phyloP scores from a whole-genome alignment of 2,329 filamentous ascomycete genomes.

The Cladosporium velox region DNA sequence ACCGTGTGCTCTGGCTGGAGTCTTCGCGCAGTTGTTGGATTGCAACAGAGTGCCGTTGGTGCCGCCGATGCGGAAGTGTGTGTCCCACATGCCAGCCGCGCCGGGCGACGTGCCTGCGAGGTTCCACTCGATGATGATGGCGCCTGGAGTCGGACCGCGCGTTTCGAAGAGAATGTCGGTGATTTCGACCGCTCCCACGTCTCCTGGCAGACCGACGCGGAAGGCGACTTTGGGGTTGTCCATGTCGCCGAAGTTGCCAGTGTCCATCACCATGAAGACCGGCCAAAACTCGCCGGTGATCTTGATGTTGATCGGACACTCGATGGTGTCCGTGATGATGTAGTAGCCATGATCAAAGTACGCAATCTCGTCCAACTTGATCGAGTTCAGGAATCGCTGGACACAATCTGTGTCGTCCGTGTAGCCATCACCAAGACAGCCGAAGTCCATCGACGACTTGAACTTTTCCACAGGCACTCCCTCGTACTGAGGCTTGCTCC shows the following conservation, averaged over 20 bases:
- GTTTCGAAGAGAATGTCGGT: slow-evolving; percentile 85
- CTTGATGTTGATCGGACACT: slow-evolving; percentile 63
- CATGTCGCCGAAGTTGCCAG: slow-evolving; percentile 70
- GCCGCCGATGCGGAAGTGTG: slow-evolving; percentile 75
- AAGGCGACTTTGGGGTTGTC: slow-evolving; percentile 80
- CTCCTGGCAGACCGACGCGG: slow-evolving; percentile 76
- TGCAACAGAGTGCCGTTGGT: slow-evolving; percentile 62
- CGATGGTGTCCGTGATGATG: slow-evolving; percentile 61
- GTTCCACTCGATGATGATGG: slow-evolving; percentile 92
- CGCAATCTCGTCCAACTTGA: slow-evolving; percentile 59
- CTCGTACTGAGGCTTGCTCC: slow-evolving; percentile 86
- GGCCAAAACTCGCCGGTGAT: slow-evolving; percentile 93
- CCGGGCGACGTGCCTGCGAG: slow-evolving; percentile 67
- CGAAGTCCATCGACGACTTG: slow-evolving; percentile 59
- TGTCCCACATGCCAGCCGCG: slow-evolving; percentile 82
- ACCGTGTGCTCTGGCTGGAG: slow-evolving; percentile 54
- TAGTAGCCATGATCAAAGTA: slow-evolving; percentile 68
- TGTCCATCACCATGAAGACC: slow-evolving; percentile 78
- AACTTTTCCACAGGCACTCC: slow-evolving; percentile 66
- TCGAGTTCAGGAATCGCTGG: slow-evolving; percentile 72
- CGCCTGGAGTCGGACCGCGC: slow-evolving; percentile 78
- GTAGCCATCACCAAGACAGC: slow-evolving; percentile 76
- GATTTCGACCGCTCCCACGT: slow-evolving; percentile 80
- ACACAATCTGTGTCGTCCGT: slow-evolving; percentile 86
- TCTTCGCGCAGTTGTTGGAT: slow-evolving; percentile 75